Conservation (phyloP, 176 grass and related monocot species). For the Dendrocalamus sinicus region DNA sequence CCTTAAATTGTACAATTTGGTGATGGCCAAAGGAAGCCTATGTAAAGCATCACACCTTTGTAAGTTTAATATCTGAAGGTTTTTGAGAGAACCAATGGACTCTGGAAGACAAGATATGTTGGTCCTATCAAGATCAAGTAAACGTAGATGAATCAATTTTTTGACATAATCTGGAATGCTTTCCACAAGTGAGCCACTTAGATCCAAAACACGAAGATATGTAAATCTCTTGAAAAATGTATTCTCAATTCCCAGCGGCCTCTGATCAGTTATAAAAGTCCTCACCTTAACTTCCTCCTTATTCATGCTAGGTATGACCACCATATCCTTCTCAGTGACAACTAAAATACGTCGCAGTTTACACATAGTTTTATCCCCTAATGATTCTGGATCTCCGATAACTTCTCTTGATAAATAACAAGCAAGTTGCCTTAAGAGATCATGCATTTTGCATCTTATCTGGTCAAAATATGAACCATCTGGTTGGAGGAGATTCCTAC, state of each 20-base stretch:
- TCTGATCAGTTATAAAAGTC: not conserved
- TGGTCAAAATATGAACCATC: accelerated
- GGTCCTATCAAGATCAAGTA: not conserved
- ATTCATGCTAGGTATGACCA: not conserved
- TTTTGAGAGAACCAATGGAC: conserved; percentile 17
- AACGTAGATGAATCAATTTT: not conserved
- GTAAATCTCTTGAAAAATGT: not conserved
- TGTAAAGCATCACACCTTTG: not conserved
- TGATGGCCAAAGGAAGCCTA: not conserved
- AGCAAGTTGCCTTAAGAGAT: conserved; percentile 11
- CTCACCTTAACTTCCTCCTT: not conserved
- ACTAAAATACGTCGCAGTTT: not conserved
- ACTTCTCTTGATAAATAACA: not conserved
- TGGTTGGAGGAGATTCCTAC: not conserved
- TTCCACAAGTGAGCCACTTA: not conserved
- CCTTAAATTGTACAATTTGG: conserved; percentile 7
- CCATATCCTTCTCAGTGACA: not conserved
- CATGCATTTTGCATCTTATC: not conserved
- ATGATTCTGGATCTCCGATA: not conserved
- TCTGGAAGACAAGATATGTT: not conserved
- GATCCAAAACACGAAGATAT: conserved; percentile 4
- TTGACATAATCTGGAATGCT: not conserved
- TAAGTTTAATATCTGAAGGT: conserved; percentile 20
- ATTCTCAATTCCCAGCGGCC: not conserved
- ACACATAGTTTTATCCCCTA: too few relatives aligned